Evolutionary conservation across 164 flowering plant genomes (phyloP).

Genomic region (Euptelea pleiosperma): DNA sequence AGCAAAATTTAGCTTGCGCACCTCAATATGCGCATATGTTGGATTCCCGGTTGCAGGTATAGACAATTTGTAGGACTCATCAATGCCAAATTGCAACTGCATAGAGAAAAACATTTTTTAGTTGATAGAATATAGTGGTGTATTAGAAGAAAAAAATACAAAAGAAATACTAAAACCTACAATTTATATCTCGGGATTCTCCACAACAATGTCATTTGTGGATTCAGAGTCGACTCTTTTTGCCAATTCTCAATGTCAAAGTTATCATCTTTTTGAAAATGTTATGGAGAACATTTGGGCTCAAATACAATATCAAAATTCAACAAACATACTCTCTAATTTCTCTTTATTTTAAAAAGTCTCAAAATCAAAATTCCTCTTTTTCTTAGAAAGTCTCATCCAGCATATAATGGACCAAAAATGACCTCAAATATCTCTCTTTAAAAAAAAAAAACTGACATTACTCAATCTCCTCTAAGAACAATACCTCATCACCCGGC

Average conservation of each 20-base stretch:
- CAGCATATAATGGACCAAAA: too few relatives aligned
- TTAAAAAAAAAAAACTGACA: too few relatives aligned
- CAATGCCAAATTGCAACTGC: slow-evolving; percentile 77
- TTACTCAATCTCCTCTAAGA: too few relatives aligned
- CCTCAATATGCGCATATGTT: slow-evolving; percentile 59
- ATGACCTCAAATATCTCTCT: too few relatives aligned
- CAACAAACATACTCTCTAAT: too few relatives aligned
- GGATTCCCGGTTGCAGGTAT: slow-evolving; percentile 47
- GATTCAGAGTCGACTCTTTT: not conserved
- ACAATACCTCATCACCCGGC: slow-evolving; percentile 54
- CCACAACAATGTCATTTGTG: not conserved
- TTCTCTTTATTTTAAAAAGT: too few relatives aligned
- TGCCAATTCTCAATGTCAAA: not conserved
- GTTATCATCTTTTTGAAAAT: too few relatives aligned
- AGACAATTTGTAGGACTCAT: slow-evolving; percentile 69
- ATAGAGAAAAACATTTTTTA: slow-evolving; percentile 9
- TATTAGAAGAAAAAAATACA: not conserved
- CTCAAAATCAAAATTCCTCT: too few relatives aligned
- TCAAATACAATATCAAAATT: too few relatives aligned
- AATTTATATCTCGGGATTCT: not conserved
- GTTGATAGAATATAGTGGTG: not conserved
- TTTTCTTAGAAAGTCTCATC: too few relatives aligned
- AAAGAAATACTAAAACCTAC: too few relatives aligned
- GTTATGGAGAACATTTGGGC: too few relatives aligned
- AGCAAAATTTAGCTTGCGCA: slow-evolving; percentile 16